A percentile compares a stretch with the other conserved stretches of the same genome.
Evolutionary conservation across 2,329 filamentous ascomycete species (phyloP).

Genomic region (Colletotrichum sublineola): DNA sequence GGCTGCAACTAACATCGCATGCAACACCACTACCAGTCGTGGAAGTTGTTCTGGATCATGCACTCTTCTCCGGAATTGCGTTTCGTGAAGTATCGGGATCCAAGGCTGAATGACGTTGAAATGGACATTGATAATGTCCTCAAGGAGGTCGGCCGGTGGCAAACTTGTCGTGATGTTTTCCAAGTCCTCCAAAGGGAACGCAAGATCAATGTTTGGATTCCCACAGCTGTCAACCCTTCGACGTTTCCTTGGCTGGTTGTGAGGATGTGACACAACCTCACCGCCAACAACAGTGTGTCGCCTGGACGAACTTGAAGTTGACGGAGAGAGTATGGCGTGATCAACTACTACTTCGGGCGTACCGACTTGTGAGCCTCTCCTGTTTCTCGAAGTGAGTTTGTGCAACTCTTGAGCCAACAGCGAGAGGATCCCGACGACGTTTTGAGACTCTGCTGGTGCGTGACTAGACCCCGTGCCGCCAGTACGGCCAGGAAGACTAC

Average conservation of each 20-base stretch:
- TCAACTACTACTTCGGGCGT: conserved; percentile 23
- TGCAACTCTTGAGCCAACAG: conserved; percentile 44
- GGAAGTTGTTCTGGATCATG: conserved; percentile 46
- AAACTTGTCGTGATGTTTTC: conserved; percentile 47
- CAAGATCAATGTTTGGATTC: conserved; percentile 44
- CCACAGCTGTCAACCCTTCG: conserved; percentile 45
- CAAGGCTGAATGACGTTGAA: conserved; percentile 57
- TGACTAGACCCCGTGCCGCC: conserved; percentile 2
- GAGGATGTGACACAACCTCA: conserved; percentile 28
- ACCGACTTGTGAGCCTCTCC: neutral
- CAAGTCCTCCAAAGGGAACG: conserved; percentile 43
- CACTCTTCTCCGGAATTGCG: conserved; percentile 48
- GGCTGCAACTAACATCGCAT: conserved; percentile 52
- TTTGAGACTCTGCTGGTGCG: conserved; percentile 22
- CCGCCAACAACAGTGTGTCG: conserved; percentile 19
- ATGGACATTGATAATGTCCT: conserved; percentile 47
- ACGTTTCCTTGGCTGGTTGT: conserved; percentile 41
- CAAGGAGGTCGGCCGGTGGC: conserved; percentile 41
- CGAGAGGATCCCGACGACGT: conserved; percentile 43
- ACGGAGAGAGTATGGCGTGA: conserved; percentile 26
- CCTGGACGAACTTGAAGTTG: conserved; percentile 31
- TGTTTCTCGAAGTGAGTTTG: conserved; percentile 38
- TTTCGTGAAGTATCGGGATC: conserved; percentile 55
- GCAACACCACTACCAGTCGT: conserved; percentile 50
- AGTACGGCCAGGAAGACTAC: neutral